These are phyloP conservation scores for Boechera divaricarpa DNA, from an alignment of 345 rosid species.

Conservation along the genomic window DNA sequence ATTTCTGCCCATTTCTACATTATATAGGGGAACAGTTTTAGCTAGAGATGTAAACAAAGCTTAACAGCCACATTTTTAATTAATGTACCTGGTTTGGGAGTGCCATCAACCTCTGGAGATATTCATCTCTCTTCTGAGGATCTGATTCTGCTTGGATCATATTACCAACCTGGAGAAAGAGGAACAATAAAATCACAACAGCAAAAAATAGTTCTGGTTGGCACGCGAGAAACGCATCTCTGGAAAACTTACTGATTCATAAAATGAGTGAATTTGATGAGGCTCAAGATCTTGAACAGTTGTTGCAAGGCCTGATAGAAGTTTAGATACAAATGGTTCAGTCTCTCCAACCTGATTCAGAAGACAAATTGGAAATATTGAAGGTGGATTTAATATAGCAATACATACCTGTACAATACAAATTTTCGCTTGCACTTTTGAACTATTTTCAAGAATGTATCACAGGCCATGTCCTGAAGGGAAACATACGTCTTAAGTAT, in stretches of 20 bases:
- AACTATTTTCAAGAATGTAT: constrained; percentile 98
- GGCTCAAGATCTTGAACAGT: constrained; percentile 99
- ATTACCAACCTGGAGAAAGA: constrained; percentile 73
- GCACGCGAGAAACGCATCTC: constrained; percentile 1
- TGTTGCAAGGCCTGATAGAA: constrained; percentile 85
- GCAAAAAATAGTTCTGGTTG: constrained; percentile 11
- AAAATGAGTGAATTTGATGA: constrained; percentile 97
- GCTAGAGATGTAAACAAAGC: constrained; percentile 23
- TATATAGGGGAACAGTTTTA: constrained; percentile 25
- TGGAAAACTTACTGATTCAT: constrained; percentile 80
- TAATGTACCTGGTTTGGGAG: constrained; percentile 88
- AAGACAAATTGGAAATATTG: background rate
- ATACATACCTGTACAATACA: constrained; percentile 85
- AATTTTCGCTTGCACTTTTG: constrained; percentile 99
- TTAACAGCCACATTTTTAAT: constrained; percentile 2
- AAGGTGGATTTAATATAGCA: constrained; percentile 4
- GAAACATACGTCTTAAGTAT: constrained; percentile 6
- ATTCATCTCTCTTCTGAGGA: constrained; percentile 95
- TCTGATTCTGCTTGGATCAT: constrained; percentile 99
- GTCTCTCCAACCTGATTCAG: constrained; percentile 87
- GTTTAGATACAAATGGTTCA: constrained; percentile 99
- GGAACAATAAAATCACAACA: constrained; percentile 5
- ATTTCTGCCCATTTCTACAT: constrained; percentile 92
- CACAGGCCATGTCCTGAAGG: constrained; percentile 98
- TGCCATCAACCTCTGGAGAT: constrained; percentile 88